Evolutionary conservation across 2,329 filamentous ascomycete species (phyloP).

Genomic region (Venturiaceae sp.): DNA sequence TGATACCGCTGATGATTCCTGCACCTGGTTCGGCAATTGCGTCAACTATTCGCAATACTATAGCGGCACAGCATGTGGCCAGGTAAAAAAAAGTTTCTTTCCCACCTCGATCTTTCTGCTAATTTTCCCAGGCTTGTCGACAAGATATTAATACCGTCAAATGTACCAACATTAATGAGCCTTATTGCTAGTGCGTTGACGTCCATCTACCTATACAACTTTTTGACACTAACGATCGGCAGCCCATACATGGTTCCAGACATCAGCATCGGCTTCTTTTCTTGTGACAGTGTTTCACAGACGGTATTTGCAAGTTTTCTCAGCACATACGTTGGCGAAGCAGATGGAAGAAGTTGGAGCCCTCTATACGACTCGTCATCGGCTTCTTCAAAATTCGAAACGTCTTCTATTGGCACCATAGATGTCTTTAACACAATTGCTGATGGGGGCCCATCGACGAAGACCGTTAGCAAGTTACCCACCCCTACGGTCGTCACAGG

Average conservation of each 20-base stretch:
- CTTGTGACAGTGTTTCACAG: not conserved
- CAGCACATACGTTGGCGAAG: constrained; percentile 5
- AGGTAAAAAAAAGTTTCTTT: not conserved
- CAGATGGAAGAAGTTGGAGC: not conserved
- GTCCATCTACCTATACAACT: not conserved
- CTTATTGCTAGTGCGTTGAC: constrained; percentile 1
- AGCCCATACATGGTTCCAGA: not conserved
- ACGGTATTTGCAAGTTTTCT: not conserved
- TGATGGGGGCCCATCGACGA: not conserved
- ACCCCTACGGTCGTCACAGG: too few relatives aligned
- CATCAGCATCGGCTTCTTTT: constrained; percentile 2
- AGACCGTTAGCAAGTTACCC: too few relatives aligned
- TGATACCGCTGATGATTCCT: not conserved
- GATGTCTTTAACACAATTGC: not conserved
- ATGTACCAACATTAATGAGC: not conserved
- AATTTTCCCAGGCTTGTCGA: not conserved
- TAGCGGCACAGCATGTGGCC: not conserved
- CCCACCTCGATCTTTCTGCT: not conserved
- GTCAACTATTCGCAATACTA: not conserved
- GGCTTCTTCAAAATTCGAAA: not conserved
- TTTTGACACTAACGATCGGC: not conserved
- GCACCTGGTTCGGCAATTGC: not conserved
- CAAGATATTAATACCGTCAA: constrained; percentile 7
- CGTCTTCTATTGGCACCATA: not conserved
- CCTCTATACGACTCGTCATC: not conserved